phyloP scores from a whole-genome alignment of 805 yeast genomes.

The Kazachstania viticola region DNA sequence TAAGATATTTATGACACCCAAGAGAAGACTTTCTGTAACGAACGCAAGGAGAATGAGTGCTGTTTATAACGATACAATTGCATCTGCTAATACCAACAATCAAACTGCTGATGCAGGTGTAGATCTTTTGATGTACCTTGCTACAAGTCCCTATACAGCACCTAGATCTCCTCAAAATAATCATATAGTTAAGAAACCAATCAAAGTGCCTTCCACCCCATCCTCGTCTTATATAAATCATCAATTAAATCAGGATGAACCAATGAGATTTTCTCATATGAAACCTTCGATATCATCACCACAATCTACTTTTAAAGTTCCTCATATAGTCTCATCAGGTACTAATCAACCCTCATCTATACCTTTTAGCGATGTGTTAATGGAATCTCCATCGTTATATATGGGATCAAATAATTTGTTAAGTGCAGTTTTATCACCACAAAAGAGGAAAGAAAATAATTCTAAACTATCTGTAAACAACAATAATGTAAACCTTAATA shows the following conservation, averaged over 20 bases:
- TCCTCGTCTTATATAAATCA: constrained; percentile 5
- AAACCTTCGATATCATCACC: constrained; percentile 22
- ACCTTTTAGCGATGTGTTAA: constrained; percentile 10
- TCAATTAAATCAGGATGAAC: constrained; percentile 9
- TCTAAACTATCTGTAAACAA: too few relatives aligned
- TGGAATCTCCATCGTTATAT: constrained; percentile 22
- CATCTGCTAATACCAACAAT: background rate
- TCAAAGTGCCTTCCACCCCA: constrained; percentile 21
- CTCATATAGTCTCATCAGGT: constrained; percentile 5
- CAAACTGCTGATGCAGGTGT: constrained; percentile 24
- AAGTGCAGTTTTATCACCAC: constrained; percentile 9
- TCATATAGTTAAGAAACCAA: background rate
- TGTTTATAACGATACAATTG: too few relatives aligned
- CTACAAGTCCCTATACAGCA: constrained; percentile 25
- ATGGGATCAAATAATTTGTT: constrained; percentile 1
- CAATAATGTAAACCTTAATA: too few relatives aligned
- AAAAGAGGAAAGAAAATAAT: constrained; percentile 6
- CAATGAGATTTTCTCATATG: constrained; percentile 20
- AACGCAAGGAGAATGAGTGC: constrained; percentile 5
- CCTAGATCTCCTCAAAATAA: constrained; percentile 1
- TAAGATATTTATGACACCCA: constrained; percentile 1
- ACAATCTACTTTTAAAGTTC: constrained; percentile 23
- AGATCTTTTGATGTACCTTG: constrained; percentile 27
- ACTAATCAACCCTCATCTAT: constrained; percentile 1
- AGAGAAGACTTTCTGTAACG: constrained; percentile 1